Percentiles rank a stretch among this genome's conserved stretches.
Conservation (phyloP, 495 filamentous ascomycete species). For the Rhizodiscina lignyota region DNA sequence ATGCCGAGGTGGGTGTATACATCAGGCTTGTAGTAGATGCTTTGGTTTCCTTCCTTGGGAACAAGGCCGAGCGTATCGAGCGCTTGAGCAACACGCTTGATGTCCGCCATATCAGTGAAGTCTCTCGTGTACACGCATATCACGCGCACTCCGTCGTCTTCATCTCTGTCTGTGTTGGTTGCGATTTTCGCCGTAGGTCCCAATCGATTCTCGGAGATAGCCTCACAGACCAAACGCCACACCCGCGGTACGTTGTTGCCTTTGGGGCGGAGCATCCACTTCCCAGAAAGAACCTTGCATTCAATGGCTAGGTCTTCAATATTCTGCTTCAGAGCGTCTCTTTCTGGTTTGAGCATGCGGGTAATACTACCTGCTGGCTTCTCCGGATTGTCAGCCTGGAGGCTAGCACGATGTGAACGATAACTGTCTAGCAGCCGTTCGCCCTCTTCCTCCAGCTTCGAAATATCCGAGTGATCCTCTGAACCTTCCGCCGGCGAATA, state of each 20-base stretch:
- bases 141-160: conserved; percentile 23
- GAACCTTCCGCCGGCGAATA: conserved; percentile 6
- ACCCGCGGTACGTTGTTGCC: conserved; percentile 35
- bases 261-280: conserved; percentile 70
- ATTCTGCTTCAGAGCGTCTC: conserved; percentile 30
- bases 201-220: conserved; percentile 44
- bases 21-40: conserved; percentile 71
- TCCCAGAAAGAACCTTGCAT: conserved; percentile 42
- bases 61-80: conserved; percentile 45
- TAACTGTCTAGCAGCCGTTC: conserved; percentile 26
- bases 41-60: conserved; percentile 16
- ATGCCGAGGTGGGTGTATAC: conserved; percentile 60
- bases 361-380: conserved; percentile 26
- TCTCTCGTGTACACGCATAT: conserved; percentile 67
- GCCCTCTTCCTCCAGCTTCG: conserved; percentile 27
- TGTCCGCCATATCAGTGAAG: conserved; percentile 49
- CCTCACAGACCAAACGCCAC: conserved; percentile 48
- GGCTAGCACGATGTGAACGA: conserved; percentile 18
- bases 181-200: conserved; percentile 57
- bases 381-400: conserved; percentile 24
- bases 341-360: conserved; percentile 33
- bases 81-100: conserved; percentile 43
- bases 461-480: conserved; percentile 25
- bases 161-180: conserved; percentile 33
- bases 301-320: conserved; percentile 39